Conservation (phyloP, 768 basidiomycete genomes). For the Suillus spraguei region DNA sequence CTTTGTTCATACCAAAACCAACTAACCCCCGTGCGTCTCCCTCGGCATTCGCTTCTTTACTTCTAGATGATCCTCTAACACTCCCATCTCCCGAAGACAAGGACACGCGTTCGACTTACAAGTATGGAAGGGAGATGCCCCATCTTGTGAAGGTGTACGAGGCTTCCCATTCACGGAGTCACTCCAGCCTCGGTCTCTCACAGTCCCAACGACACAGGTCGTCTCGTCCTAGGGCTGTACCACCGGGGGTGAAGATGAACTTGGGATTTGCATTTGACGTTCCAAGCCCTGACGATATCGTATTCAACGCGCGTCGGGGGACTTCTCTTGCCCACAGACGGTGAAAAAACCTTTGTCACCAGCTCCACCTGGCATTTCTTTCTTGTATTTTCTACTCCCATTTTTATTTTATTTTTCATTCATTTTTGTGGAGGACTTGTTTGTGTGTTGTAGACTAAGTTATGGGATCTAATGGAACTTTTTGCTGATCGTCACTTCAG, state of each 20-base stretch:
- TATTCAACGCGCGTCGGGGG: slow-evolving; percentile 78
- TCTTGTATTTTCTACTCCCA: slow-evolving; percentile 8
- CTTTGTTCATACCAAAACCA: slow-evolving; percentile 60
- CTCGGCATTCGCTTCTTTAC: slow-evolving; percentile 75
- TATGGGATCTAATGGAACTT: slow-evolving; percentile 36
- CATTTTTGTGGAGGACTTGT: slow-evolving; percentile 15
- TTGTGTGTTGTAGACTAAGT: slow-evolving; percentile 30
- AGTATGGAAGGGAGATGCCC: slow-evolving; percentile 35
- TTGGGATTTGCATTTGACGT: slow-evolving; percentile 69
- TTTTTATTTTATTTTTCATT: slow-evolving; percentile 6
- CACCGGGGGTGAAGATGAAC: slow-evolving; percentile 39
- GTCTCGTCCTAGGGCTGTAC: slow-evolving; percentile 17
- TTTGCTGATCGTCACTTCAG: slow-evolving; percentile 50
- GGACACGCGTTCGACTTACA: slow-evolving; percentile 33
- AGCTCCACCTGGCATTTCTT: slow-evolving; percentile 6
- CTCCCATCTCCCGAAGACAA: slow-evolving; percentile 36
- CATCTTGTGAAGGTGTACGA: slow-evolving; percentile 32
- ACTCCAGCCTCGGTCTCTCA: slow-evolving; percentile 27
- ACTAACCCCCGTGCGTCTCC: slow-evolving; percentile 70
- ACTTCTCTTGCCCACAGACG: slow-evolving; percentile 56
- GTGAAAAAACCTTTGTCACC: slow-evolving; percentile 20
- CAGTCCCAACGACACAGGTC: slow-evolving; percentile 18
- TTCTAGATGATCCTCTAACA: slow-evolving; percentile 55
- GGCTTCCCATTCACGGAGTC: slow-evolving; percentile 31
- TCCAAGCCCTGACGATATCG: slow-evolving; percentile 91